These are phyloP conservation scores for Xanthoconium separans DNA, from an alignment of 1,284 basidiomycete genomes.

Conservation along the genomic window DNA sequence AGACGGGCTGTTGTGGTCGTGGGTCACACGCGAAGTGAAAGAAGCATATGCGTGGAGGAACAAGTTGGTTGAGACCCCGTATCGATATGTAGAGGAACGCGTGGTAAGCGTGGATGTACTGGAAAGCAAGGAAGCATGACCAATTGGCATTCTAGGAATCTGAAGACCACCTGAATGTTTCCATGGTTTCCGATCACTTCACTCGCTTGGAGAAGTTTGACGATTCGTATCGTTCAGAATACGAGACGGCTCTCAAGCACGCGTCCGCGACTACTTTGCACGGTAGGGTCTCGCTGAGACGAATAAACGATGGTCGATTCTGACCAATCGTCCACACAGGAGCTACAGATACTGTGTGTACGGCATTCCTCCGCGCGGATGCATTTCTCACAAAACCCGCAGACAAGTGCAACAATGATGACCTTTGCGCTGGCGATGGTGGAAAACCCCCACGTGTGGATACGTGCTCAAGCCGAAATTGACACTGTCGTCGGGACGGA, in stretches of 20 bases:
- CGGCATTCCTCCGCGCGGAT: neutral
- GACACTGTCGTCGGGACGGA: slow-evolving; percentile 37
- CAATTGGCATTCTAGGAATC: slow-evolving; percentile 3
- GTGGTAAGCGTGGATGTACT: slow-evolving; percentile 4
- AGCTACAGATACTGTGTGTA: slow-evolving; percentile 14
- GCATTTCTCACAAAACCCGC: neutral
- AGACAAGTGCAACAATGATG: slow-evolving; percentile 13
- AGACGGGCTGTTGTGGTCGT: neutral
- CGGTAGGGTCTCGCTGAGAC: neutral
- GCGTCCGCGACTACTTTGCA: slow-evolving; percentile 9
- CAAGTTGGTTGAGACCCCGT: slow-evolving; percentile 11
- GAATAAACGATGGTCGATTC: neutral
- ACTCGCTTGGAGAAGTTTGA: slow-evolving; percentile 14
- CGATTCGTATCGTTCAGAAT: neutral
- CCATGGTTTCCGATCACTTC: slow-evolving; percentile 26
- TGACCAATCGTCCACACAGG: neutral
- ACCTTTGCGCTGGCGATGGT: slow-evolving; percentile 35
- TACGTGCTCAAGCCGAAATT: slow-evolving; percentile 37
- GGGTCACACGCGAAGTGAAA: neutral
- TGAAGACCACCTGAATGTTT: slow-evolving; percentile 4
- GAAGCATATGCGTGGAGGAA: neutral
- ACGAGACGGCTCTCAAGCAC: slow-evolving; percentile 11
- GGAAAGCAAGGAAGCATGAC: too few relatives aligned
- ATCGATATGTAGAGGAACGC: slow-evolving; percentile 5
- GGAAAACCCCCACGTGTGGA: slow-evolving; percentile 31